A percentile compares a stretch with the other conserved stretches of the same genome.
Conservation (phyloP, 495 filamentous ascomycete species). For the Podospora australis region DNA sequence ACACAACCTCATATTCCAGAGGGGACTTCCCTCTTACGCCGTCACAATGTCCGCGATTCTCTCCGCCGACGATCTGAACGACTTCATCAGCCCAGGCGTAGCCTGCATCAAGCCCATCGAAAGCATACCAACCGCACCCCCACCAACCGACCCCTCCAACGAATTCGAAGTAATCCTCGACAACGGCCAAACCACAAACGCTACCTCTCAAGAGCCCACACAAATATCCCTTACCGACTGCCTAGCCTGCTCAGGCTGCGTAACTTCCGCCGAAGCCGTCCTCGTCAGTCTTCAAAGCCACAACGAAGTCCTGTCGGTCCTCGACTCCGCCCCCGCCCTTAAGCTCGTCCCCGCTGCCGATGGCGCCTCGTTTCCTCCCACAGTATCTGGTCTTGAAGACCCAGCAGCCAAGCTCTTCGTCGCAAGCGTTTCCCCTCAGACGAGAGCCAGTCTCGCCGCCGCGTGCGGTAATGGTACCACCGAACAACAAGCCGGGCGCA, state of each 20-base stretch:
- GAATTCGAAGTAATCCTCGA: conserved; percentile 88
- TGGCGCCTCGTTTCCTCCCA: conserved; percentile 10
- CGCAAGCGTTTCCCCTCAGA: conserved; percentile 87
- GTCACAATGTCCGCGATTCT: conserved; percentile 86
- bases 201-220: conserved; percentile 42
- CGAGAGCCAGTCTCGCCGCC: conserved; percentile 78
- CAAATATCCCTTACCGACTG: conserved; percentile 97
- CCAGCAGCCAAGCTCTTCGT: conserved; percentile 66
- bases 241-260: conserved; percentile 94
- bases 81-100: conserved; percentile 96
- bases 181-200: conserved; percentile 59
- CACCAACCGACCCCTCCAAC: conserved; percentile 23
- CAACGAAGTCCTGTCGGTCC: conserved; percentile 73
- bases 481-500: conserved; percentile 64
- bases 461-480: conserved; percentile 69
- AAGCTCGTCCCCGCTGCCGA: conserved; percentile 23
- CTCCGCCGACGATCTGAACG: conserved; percentile 92
- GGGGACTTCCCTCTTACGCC: no score
- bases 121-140: conserved; percentile 56
- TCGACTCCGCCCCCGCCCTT: conserved; percentile 59
- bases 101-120: conserved; percentile 98
- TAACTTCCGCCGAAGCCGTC: conserved; percentile 93
- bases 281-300: conserved; percentile 90
- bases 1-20: no score
- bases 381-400: conserved; percentile 30